Percentiles rank a stretch among this genome's conserved stretches.
Evolutionary conservation across 1,284 basidiomycete species (phyloP).

Genomic region (Leccinum subrobustum): DNA sequence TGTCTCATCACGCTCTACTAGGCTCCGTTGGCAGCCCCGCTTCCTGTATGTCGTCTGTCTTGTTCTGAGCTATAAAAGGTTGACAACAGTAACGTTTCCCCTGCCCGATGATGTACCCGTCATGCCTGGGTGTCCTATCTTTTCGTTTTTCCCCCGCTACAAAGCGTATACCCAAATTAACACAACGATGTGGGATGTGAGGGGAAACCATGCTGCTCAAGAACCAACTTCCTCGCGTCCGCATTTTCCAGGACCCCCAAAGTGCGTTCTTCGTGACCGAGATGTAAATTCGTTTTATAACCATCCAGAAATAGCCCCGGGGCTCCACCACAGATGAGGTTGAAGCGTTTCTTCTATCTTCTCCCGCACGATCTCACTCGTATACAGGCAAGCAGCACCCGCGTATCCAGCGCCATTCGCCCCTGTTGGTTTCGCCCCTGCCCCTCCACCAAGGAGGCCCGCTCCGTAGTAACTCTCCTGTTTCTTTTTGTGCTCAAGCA

Average conservation of each 20-base stretch:
- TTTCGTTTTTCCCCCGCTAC: slow-evolving; percentile 35
- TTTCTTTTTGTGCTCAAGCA: not conserved
- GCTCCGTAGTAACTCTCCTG: slow-evolving; percentile 19
- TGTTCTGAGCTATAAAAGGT: slow-evolving; percentile 27
- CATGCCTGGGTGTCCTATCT: slow-evolving; percentile 27
- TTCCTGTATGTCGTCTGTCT: slow-evolving; percentile 17
- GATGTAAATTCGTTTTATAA: slow-evolving; percentile 2
- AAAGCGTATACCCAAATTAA: slow-evolving; percentile 35
- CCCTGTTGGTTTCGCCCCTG: slow-evolving; percentile 16
- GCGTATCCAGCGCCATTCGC: slow-evolving; percentile 18
- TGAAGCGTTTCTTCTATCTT: not conserved
- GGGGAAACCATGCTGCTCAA: slow-evolving; percentile 17
- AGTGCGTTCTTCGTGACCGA: slow-evolving; percentile 17
- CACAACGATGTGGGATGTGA: slow-evolving; percentile 30
- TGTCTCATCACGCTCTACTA: slow-evolving; percentile 24
- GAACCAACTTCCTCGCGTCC: slow-evolving; percentile 15
- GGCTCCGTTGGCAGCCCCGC: slow-evolving; percentile 23
- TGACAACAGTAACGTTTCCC: not conserved
- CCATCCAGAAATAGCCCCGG: slow-evolving; percentile 9
- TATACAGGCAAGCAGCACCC: slow-evolving; percentile 17
- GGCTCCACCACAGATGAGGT: slow-evolving; percentile 19
- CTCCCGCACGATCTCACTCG: not conserved
- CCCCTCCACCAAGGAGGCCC: slow-evolving; percentile 16
- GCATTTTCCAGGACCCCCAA: slow-evolving; percentile 13
- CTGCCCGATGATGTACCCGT: slow-evolving; percentile 12